Conservation (phyloP, 495 filamentous ascomycete genomes). For the Tetracladium marchalianum region DNA sequence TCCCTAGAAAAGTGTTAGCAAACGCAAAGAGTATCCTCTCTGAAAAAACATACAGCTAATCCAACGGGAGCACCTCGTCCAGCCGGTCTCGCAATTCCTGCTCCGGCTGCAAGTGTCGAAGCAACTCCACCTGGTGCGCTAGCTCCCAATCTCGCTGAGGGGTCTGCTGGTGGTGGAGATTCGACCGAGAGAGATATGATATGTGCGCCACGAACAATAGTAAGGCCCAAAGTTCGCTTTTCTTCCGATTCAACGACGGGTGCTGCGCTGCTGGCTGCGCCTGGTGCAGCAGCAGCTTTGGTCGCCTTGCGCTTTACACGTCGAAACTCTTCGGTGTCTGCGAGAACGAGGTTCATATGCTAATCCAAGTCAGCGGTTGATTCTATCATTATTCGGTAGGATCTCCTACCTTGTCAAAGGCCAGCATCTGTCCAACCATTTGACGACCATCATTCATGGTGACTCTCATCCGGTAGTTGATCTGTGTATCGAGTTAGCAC, state of each 20-base stretch:
- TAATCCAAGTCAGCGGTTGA: slow-evolving; percentile 24
- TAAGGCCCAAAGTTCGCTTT: slow-evolving; percentile 90
- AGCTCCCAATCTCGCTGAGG: slow-evolving; percentile 77
- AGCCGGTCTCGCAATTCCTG: slow-evolving; percentile 85
- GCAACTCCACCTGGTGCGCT: slow-evolving; percentile 56
- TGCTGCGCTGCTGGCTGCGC: slow-evolving; percentile 36
- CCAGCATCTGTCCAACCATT: slow-evolving; percentile 94
- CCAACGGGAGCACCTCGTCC: slow-evolving; percentile 83
- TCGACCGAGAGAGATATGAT: slow-evolving; percentile 93
- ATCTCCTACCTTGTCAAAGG: slow-evolving; percentile 79
- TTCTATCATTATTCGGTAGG: neutral
- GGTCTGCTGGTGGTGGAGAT: slow-evolving; percentile 91
- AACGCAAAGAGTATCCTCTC: neutral
- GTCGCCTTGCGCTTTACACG: slow-evolving; percentile 80
- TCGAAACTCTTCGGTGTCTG: slow-evolving; percentile 98
- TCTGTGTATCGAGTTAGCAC: slow-evolving; percentile 47
- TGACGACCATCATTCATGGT: slow-evolving; percentile 93
- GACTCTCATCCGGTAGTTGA: slow-evolving; percentile 98
- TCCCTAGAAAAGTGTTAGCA: slow-evolving; percentile 42
- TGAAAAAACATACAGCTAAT: slow-evolving; percentile 46
- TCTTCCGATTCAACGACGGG: slow-evolving; percentile 81
- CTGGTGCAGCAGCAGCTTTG: slow-evolving; percentile 60
- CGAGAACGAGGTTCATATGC: slow-evolving; percentile 99
- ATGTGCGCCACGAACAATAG: slow-evolving; percentile 86
- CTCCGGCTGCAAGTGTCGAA: slow-evolving; percentile 65